These are phyloP conservation scores for Venustampulla echinocandica DNA, from an alignment of 495 filamentous ascomycete species.

Conservation along the genomic window DNA sequence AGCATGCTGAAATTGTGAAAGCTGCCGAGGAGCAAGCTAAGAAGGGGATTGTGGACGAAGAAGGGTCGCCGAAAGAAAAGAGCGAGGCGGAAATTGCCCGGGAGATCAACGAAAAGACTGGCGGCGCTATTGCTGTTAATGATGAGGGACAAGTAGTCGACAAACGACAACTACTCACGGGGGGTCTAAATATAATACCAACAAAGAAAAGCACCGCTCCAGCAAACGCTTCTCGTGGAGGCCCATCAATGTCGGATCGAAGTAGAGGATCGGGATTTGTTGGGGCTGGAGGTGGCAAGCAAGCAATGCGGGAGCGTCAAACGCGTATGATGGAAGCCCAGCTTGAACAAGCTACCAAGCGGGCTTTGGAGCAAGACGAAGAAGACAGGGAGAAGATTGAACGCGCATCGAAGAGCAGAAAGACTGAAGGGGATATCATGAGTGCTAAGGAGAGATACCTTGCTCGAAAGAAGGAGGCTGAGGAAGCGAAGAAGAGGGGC, in stretches of 20 bases:
- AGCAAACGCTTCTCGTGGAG: slow-evolving; percentile 27
- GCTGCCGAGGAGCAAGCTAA: slow-evolving; percentile 57
- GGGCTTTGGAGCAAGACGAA: slow-evolving; percentile 66
- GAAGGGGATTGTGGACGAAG: slow-evolving; percentile 38
- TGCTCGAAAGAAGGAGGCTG: slow-evolving; percentile 73
- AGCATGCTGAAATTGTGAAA: slow-evolving; percentile 62
- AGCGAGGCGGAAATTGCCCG: slow-evolving; percentile 61
- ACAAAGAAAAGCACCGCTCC: slow-evolving; percentile 36
- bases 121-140: slow-evolving; percentile 66
- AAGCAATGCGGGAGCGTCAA: slow-evolving; percentile 70
- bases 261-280: slow-evolving; percentile 35
- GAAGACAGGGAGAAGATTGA: slow-evolving; percentile 59
- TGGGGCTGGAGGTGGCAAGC: slow-evolving; percentile 38
- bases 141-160: slow-evolving; percentile 93
- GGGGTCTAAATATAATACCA: slow-evolving; percentile 74
- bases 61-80: slow-evolving; percentile 46
- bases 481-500: slow-evolving; percentile 52
- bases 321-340: slow-evolving; percentile 81
- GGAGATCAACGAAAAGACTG: slow-evolving; percentile 60
- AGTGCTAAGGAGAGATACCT: slow-evolving; percentile 84
- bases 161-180: slow-evolving; percentile 80
- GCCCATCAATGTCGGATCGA: slow-evolving; percentile 19
- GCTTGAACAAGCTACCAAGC: slow-evolving; percentile 64
- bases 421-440: slow-evolving; percentile 71
- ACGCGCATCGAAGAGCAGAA: slow-evolving; percentile 59